Base-by-base conservation (phyloP, 2,329 filamentous ascomycete species). In the Diplodia seriata region DNA sequence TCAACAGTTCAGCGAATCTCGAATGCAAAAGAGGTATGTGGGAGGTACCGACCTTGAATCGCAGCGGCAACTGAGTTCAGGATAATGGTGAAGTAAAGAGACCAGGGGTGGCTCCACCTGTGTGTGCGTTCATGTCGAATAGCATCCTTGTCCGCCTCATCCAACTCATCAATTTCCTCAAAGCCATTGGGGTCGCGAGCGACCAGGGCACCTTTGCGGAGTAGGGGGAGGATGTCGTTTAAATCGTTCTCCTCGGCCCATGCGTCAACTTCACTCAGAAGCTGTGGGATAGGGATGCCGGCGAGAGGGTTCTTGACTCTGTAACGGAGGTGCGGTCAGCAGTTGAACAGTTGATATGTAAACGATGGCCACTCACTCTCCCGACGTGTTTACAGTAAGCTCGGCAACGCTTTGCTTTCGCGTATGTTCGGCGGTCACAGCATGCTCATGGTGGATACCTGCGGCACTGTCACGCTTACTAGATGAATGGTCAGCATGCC, bases 201-300 rank as follows among this genome's bases (percentile, higher is more conserved):
- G 23, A 93, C 85, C 11, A 94, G 82, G 3, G 91, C 92, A 38
- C 90, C 91, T 73, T 90, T 90, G 59, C 86, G 83, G 63, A 93
- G 83, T 15, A 90, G 75, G 3, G 81, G 79, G 1, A 87, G 79
- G 70, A 90, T 84, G 65, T 90, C 85, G 1, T 80, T 77, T 26
- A 93, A 81, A 23, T 83, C 84, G 71, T 90, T 86, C 51, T 84
- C 79, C 14, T 81, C 79, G 43, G 88, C 89, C 73, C 91, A 92
- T 14, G 81, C 80, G 64, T 87, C 83, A 31, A 89, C 89, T 64
- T 88, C 81, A 38, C 75, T 74, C 66, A 88, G 76, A 7, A 89
- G 82, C 71, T 80, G 76, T 54, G 78, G 81, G 70, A 76, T 81
- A 4, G 86, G 80, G 57, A 88, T 81, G 47, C 86, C 86, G 29